Conservation (phyloP, 495 filamentous ascomycete genomes). For the Hamigera avellanea region DNA sequence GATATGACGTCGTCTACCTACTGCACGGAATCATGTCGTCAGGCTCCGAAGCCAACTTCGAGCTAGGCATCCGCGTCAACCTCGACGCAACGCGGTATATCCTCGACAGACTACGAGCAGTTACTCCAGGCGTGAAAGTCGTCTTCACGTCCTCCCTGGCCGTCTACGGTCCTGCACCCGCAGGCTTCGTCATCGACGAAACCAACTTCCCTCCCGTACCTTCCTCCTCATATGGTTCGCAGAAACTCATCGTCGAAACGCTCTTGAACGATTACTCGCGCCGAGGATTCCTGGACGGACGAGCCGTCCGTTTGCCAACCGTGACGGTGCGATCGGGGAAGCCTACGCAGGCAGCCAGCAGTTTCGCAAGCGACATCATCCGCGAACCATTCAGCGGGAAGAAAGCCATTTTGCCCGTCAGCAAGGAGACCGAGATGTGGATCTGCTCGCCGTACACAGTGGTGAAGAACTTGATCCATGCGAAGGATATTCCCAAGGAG, state of each 20-base stretch:
- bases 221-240: constrained; percentile 60
- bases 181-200: constrained; percentile 39
- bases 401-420: constrained; percentile 52
- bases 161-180: constrained; percentile 45
- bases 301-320: constrained; percentile 60
- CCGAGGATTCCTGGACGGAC: constrained; percentile 54
- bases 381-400: constrained; percentile 52
- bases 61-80: constrained; percentile 63
- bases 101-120: constrained; percentile 46
- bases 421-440: constrained; percentile 45
- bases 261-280: constrained; percentile 69
- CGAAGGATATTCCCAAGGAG: constrained; percentile 42
- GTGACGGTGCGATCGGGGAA: constrained; percentile 63
- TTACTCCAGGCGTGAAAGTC: constrained; percentile 49
- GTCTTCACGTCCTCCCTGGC: constrained; percentile 47
- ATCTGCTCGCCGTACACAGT: constrained; percentile 57
- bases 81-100: constrained; percentile 57
- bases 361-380: constrained; percentile 64
- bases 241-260: constrained; percentile 67
- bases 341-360: constrained; percentile 64
- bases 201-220: constrained; percentile 51
- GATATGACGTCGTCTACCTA: constrained; percentile 55
- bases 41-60: constrained; percentile 63
- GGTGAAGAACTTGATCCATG: constrained; percentile 58
- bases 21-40: constrained; percentile 84